Conservation (phyloP, 768 basidiomycete genomes). For the Trametes sanguinea region DNA sequence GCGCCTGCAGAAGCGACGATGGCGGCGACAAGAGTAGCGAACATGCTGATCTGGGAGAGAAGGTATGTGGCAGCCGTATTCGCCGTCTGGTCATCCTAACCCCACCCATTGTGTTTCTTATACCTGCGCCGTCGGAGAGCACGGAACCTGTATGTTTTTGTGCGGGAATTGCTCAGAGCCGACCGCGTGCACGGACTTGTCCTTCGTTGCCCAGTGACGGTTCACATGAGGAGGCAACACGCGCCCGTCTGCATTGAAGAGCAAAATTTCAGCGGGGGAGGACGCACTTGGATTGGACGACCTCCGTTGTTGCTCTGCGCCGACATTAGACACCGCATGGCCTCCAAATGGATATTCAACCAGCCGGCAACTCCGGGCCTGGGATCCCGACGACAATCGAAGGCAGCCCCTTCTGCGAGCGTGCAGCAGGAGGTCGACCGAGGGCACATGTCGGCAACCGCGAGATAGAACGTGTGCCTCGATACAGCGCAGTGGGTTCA, state of each 20-base stretch:
- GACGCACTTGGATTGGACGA: not conserved
- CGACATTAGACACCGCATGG: not conserved
- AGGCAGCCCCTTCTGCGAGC: too few species aligned
- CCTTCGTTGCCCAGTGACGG: not conserved
- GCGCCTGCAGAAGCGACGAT: slow-evolving; percentile 3
- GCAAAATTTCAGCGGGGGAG: not conserved
- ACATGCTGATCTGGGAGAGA: not conserved
- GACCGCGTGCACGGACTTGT: not conserved
- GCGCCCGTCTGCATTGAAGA: not conserved
- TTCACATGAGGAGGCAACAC: not conserved
- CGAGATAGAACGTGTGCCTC: too few species aligned
- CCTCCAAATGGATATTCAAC: too few species aligned
- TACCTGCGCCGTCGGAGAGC: too few species aligned
- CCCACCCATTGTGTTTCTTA: not conserved
- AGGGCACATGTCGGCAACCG: too few species aligned
- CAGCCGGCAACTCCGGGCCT: too few species aligned
- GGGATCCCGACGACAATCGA: too few species aligned
- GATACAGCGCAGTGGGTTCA: too few species aligned
- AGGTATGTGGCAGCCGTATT: not conserved
- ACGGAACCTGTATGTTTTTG: too few species aligned
- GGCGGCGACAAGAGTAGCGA: slow-evolving; percentile 2
- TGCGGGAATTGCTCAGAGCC: too few species aligned
- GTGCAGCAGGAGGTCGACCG: too few species aligned
- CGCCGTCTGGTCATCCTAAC: not conserved
- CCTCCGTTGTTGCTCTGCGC: not conserved